Evolutionary conservation across 768 basidiomycete genomes (phyloP).

Genomic region (Calocera cornea): DNA sequence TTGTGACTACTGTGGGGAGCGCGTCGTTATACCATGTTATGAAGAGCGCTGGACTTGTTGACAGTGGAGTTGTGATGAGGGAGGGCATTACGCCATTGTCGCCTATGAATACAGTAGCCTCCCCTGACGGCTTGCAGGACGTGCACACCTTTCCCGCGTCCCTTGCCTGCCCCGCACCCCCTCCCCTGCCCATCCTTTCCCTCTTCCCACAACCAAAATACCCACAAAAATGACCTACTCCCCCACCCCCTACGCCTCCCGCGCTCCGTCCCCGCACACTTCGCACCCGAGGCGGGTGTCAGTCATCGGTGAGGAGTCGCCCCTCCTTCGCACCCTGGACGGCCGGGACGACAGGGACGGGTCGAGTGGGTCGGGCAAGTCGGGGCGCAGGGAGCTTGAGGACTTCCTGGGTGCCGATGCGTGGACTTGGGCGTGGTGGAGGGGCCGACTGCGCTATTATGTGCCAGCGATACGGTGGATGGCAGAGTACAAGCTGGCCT

Average conservation of each 20-base stretch:
- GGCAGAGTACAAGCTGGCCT: slow-evolving; percentile 22
- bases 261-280: not conserved
- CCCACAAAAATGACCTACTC: not conserved
- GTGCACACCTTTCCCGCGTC: too few relatives aligned
- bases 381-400: not conserved
- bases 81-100: too few relatives aligned
- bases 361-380: not conserved
- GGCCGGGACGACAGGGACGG: not conserved
- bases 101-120: too few relatives aligned
- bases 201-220: not conserved
- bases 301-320: not conserved
- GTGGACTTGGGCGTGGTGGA: not conserved
- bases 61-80: too few relatives aligned
- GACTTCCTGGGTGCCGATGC: not conserved
- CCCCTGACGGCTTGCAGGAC: too few relatives aligned
- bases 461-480: slow-evolving; percentile 23
- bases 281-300: not conserved
- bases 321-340: too few relatives aligned
- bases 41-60: too few relatives aligned
- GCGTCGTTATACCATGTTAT: too few relatives aligned
- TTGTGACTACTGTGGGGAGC: too few relatives aligned
- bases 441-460: not conserved
- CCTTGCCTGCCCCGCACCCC: not conserved
- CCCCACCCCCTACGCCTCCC: not conserved
- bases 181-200: not conserved